Base-by-base conservation (phyloP, 139 green algal species). In the Asterochloris sp. region DNA sequence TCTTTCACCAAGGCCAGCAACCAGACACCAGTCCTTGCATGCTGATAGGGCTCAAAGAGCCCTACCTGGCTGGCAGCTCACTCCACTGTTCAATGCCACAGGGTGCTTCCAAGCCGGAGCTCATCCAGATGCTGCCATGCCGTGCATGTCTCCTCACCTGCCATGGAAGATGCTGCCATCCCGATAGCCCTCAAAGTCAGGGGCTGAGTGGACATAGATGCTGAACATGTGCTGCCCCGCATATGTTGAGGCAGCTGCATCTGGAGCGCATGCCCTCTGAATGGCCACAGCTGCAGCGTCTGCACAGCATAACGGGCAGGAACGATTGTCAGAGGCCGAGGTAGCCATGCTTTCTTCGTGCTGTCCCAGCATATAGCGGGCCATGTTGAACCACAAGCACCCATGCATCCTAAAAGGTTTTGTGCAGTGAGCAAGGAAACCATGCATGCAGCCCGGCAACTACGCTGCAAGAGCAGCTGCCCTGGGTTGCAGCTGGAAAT, bases 171-270 rank as follows among this genome's bases (percentile, higher is more conserved):
- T 28, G 54, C 62, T 74, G 63, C 62, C 69, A n/a, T 62, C 61
- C 28, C 61, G 61, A 11, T 81, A 81, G 9, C 77, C 77, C 6
- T n/a, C 15, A 26, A 63, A 81, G 16, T 81, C 77, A 69, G 77
- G 77, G 13, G 77, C 61, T 13, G 77, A 38, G 63, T 81, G 77
- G 8, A 81, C 73, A 64, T 81, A 81, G 28, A 81, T 73, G 63
- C n/a, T 62, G 77, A 81, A 81, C 62, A 81, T 74, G 63, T 81
- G 77, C 62, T 81, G 77, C 77, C 47, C 61, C 10, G 68, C 60
- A 47, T 80, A 80, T 54, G 38, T 54, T 54, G 38, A 54, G 38
- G 38, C 38, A 54, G 38, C 38, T 6, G 38, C 38, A 54, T 54
- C 38, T 54, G 6, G 6, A 54, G 38, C 38, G 6, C 38, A 54